Conservation (phyloP, 179 eudicot species). For the Amaranthus tricolor region DNA sequence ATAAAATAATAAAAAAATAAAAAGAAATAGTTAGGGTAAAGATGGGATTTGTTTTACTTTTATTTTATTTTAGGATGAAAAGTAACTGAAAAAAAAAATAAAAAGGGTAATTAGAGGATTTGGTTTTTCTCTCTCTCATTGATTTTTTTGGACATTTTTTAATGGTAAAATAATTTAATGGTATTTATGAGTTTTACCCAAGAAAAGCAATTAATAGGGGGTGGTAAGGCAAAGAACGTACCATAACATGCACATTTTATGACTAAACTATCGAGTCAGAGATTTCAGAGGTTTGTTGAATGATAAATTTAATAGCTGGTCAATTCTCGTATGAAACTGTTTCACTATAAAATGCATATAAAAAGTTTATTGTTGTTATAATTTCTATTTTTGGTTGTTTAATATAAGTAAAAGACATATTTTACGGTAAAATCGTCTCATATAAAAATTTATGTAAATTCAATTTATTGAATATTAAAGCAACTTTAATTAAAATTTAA, state of each 20-base stretch:
- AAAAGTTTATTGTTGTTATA: too few species aligned
- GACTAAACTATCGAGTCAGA: slow-evolving; percentile 52
- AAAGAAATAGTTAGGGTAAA: neutral
- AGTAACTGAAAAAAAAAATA: slow-evolving; percentile 22
- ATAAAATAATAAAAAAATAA: too few species aligned
- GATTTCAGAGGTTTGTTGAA: slow-evolving; percentile 40
- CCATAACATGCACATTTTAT: slow-evolving; percentile 44
- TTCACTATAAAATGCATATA: too few species aligned
- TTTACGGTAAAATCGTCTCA: too few species aligned
- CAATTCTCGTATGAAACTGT: too few species aligned
- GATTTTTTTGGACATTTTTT: neutral
- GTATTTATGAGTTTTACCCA: neutral
- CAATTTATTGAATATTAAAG: too few species aligned
- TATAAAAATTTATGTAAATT: too few species aligned
- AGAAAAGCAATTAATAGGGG: slow-evolving; percentile 23
- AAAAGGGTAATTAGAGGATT: slow-evolving; percentile 20
- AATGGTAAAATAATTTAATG: neutral
- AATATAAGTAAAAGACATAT: too few species aligned
- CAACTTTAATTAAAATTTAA: too few species aligned
- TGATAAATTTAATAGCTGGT: slow-evolving; percentile 15
- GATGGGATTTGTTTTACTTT: slow-evolving; percentile 17
- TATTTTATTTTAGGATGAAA: slow-evolving; percentile 1
- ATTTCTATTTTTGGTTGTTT: too few species aligned
- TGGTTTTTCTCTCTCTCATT: neutral
- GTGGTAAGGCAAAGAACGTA: slow-evolving; percentile 29